Evolutionary conservation across 2,329 filamentous ascomycete species (phyloP).

Genomic region (Penicillium sp.): DNA sequence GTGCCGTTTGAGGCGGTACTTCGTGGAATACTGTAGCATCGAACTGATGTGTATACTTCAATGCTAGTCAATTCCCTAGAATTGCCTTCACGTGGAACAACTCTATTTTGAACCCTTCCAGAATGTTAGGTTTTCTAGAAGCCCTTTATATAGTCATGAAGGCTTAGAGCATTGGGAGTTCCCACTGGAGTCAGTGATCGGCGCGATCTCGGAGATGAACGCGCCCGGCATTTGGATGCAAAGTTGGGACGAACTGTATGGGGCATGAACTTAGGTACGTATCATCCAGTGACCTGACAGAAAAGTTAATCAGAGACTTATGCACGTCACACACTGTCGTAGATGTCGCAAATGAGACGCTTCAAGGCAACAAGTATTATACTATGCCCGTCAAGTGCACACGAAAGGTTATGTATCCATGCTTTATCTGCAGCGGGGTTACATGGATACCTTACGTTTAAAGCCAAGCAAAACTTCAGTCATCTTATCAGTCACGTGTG

Average conservation of each 20-base stretch:
- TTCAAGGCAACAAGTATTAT: too few relatives aligned
- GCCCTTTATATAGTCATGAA: not conserved
- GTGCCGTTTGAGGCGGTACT: too few relatives aligned
- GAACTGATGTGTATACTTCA: not conserved
- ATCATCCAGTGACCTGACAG: not conserved
- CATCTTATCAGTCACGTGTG: too few relatives aligned
- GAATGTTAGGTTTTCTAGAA: slow-evolving; percentile 6
- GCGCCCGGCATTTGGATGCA: not conserved
- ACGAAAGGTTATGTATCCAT: not conserved
- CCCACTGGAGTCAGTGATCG: slow-evolving; percentile 1
- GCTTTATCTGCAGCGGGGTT: not conserved
- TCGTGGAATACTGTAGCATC: too few relatives aligned
- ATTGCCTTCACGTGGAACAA: not conserved
- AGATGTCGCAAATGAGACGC: not conserved
- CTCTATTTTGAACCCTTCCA: not conserved
- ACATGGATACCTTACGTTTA: too few relatives aligned
- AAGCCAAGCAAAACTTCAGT: too few relatives aligned
- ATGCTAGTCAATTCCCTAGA: too few relatives aligned
- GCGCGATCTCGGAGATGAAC: slow-evolving; percentile 9
- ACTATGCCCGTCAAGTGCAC: not conserved
- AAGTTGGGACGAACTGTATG: not conserved
- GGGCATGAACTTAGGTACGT: not conserved
- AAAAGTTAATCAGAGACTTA: not conserved
- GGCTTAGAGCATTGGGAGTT: not conserved
- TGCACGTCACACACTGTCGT: not conserved